Base-by-base conservation (phyloP, 1,284 basidiomycete genomes). In the Ustilago crameri region DNA sequence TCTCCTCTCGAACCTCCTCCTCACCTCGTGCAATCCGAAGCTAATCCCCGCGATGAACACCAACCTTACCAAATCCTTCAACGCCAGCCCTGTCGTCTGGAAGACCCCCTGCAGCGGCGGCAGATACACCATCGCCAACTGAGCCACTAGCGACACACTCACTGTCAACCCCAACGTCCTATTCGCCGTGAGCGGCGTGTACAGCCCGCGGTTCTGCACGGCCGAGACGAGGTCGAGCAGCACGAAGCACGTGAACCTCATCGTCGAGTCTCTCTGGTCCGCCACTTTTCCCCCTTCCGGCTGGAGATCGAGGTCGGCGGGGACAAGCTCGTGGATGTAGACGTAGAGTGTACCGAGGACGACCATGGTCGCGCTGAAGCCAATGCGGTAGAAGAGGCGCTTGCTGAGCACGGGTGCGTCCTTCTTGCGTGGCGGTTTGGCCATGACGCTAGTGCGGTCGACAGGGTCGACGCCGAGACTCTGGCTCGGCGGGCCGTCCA, bases 401-500 rank as follows among this genome's bases (percentile, higher is more conserved):
- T 84, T 85, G 44, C 88, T 92, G 74, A 98, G 90, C 61, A 98
- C 93, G 5, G 91, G 90, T 32, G 91, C 91, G 75, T 93, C 89
- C 86, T 96, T 96, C 73, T 88, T 89, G 47, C 95, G 87, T 15
- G 95, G 95, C 0, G 93, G 93, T 62, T 89, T 88, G 10, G 69
- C 58, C 79, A 82, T 82, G 92, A 98, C 97, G 32, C 95, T 90
- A 20, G 91, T 91, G 20, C 89, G 89, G 82, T 96, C 92, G 22
- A 95, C 92, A 9, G 95, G 95, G 84, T 98, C 95, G 5, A 98
- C 95, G 49, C 95, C 95, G 43, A 98, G 87, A 48, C 92, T 93
- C 84, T 97, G 95, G 81, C 92, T 93, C 2, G 95, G 95, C 15
- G 95, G 95, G n/a, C 94, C 95, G 78, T 98, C 95, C 95, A 97